These are phyloP conservation scores for Xylaria sp. DNA, from an alignment of 2,329 filamentous ascomycete species.

Conservation along the genomic window DNA sequence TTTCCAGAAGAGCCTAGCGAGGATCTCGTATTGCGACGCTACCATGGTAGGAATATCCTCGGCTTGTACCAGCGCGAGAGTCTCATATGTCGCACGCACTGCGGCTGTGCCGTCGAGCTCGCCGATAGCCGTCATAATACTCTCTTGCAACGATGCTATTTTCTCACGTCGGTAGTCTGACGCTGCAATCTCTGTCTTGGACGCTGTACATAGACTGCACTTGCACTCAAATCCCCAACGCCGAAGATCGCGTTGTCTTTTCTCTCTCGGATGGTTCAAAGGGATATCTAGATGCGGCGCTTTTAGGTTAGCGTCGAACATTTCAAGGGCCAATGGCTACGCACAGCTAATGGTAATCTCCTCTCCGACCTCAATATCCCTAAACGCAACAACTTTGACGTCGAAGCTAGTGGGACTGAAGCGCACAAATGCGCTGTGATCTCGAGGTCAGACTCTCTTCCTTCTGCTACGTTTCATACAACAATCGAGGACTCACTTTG, in stretches of 20 bases:
- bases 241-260: slow-evolving; percentile 45
- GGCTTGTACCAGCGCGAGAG: slow-evolving; percentile 44
- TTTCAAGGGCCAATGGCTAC: background rate
- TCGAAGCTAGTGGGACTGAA: slow-evolving; percentile 46
- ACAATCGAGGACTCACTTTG: slow-evolving; percentile 47
- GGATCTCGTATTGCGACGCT: slow-evolving; percentile 51
- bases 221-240: slow-evolving; percentile 52
- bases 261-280: slow-evolving; percentile 45
- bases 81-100: slow-evolving; percentile 47
- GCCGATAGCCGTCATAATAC: slow-evolving; percentile 46
- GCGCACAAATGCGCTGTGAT: slow-evolving; percentile 48
- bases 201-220: slow-evolving; percentile 50
- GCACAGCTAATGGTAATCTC: slow-evolving; percentile 47
- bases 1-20: slow-evolving; percentile 51
- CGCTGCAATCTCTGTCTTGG: slow-evolving; percentile 41
- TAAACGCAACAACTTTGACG: slow-evolving; percentile 43
- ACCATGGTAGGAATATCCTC: slow-evolving; percentile 50
- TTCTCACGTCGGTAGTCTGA: slow-evolving; percentile 50
- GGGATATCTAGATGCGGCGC: slow-evolving; percentile 44
- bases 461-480: background rate
- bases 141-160: slow-evolving; percentile 44
- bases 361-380: slow-evolving; percentile 44
- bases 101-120: slow-evolving; percentile 45
- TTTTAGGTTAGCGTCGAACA: background rate
- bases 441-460: slow-evolving; percentile 15